phyloP scores from a whole-genome alignment of 208 protist genomes.

The Sergeia podlipaevii region DNA sequence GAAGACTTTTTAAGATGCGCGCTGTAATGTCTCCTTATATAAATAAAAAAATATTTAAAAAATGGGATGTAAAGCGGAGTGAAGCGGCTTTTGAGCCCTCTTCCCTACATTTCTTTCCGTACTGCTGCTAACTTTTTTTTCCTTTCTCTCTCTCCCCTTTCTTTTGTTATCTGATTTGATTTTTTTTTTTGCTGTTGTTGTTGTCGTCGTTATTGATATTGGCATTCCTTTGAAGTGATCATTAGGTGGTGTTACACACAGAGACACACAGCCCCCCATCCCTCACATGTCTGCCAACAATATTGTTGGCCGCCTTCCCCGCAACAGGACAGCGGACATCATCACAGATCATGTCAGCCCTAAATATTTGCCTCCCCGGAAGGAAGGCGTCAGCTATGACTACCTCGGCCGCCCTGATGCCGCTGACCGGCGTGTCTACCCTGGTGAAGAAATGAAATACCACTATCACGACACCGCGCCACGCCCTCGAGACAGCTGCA shows the following conservation, averaged over 20 bases:
- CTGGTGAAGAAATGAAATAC: no score
- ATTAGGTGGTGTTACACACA: no score
- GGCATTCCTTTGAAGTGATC: no score
- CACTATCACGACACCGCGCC: constrained; percentile 8
- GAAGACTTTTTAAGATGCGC: no score
- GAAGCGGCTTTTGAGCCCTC: no score
- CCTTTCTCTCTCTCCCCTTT: neutral
- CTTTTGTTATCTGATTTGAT: neutral
- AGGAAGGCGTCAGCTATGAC: constrained; percentile 19
- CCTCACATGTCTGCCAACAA: neutral
- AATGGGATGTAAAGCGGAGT: no score
- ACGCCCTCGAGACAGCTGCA: neutral
- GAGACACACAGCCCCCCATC: no score
- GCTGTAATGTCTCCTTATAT: no score
- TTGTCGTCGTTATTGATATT: neutral
- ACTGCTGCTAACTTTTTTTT: no score
- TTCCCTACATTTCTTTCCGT: no score
- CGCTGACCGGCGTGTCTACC: neutral
- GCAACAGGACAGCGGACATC: constrained; percentile 10
- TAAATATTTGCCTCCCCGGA: constrained; percentile 9
- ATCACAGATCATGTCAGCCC: constrained; percentile 5
- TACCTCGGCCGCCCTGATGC: constrained; percentile 10
- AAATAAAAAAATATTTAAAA: no score
- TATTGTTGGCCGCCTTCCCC: neutral
- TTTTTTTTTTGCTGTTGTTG: constrained; percentile 4